Evolutionary conservation across 2,329 filamentous ascomycete genomes (phyloP), one percentile per base, ranked within the genome.

Genomic region (Aspergillus quadrilineatus): DNA sequence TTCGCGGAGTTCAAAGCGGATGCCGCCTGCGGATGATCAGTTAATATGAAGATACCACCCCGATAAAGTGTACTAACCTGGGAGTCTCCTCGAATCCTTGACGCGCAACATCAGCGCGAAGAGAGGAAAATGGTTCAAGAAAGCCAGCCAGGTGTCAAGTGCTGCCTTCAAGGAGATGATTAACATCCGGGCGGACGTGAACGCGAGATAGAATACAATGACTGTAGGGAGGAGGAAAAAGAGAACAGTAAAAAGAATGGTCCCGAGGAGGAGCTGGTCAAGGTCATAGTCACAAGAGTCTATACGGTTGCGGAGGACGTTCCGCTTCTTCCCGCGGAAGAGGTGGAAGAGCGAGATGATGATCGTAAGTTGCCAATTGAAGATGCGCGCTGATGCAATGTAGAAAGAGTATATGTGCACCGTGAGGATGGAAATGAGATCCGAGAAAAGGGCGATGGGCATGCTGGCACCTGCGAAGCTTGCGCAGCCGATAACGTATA

Each of bases 281-380:
- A 99, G 84, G 71, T 97, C 94, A 76, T 99, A 99, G 76, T 97
- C 94, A 80, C 94, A 99, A 46, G 92, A 96, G 72, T 99, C 94
- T 67, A 99, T 97, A 75, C 94, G 92, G 69, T 97, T 96, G 60
- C 95, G 89, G 22, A 99, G 84, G 14, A 99, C 89, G 65, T 99
- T 99, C 70, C 96, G 89, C 74, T 99, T 99, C 79, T 97, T 97
- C 57, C 94, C 95, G 32, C 93, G 90, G 71, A 99, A 99, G 8
- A 99, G 86, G 72, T 99, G 95, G 74, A 99, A 99, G n/a, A 99
- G 85, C 9, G 93, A 97, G 63, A 93, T 88, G 62, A 99, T 88
- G 60, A 99, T 97, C 3, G 89, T 96, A 59, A 99, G 86, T 75
- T 99, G 94, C 94, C 94, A 99, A 76, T 97, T 92, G 75, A 93